Evolutionary conservation across 345 rosid species (phyloP).

Genomic region (Lepidium africanum): DNA sequence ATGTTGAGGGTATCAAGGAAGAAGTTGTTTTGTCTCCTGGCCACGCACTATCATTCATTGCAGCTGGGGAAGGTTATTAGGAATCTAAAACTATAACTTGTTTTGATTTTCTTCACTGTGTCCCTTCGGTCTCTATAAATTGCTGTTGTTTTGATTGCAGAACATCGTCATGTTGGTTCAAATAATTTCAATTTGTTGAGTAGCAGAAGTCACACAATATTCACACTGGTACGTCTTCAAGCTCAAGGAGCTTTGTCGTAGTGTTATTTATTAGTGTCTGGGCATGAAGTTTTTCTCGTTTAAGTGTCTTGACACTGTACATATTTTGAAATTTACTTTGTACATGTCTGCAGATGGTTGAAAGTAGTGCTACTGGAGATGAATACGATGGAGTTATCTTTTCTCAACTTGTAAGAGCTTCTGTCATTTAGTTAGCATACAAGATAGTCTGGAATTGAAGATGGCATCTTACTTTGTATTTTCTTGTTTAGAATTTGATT

Average conservation of each 20-base stretch:
- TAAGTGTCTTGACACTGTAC: not conserved
- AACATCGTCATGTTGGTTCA: constrained; percentile 99
- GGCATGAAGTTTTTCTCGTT: not conserved
- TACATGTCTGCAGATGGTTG: constrained; percentile 70
- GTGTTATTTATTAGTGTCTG: not conserved
- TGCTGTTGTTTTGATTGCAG: constrained; percentile 40
- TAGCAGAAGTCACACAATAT: constrained; percentile 99
- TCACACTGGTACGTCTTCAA: constrained; percentile 66
- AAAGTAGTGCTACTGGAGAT: constrained; percentile 88
- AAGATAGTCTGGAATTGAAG: not conserved
- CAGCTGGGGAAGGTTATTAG: constrained; percentile 93
- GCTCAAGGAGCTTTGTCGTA: not conserved
- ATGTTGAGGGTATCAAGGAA: constrained; percentile 98
- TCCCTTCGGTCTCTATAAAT: constrained; percentile 2
- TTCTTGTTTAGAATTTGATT: constrained; percentile 76
- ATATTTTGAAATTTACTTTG: constrained; percentile 4
- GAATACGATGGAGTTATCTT: constrained; percentile 98
- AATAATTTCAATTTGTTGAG: constrained; percentile 95
- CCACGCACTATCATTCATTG: constrained; percentile 94
- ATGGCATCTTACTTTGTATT: not conserved
- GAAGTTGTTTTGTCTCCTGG: constrained; percentile 99
- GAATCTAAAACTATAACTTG: not conserved
- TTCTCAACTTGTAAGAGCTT: constrained; percentile 81
- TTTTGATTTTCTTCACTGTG: not conserved
- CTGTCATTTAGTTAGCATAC: constrained; percentile 11